Base-by-base conservation (phyloP, 2,329 filamentous ascomycete species). In the Alternaria sp. region DNA sequence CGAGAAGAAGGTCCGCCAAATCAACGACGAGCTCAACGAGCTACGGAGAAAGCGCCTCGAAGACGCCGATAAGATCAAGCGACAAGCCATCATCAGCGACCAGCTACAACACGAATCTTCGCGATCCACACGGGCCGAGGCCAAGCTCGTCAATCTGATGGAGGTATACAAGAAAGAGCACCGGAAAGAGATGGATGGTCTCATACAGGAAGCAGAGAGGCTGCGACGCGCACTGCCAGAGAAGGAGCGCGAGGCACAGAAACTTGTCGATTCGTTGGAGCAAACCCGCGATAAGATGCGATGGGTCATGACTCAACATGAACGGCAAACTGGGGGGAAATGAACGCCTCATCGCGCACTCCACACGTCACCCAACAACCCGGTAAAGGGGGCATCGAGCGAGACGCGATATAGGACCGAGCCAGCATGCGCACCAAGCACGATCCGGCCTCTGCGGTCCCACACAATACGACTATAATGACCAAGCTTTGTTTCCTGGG, bases 101-200 rank as follows among this genome's bases (percentile, higher is more conserved):
- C 91, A 93, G 79, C 89, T 93, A 75, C 87, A 91, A 67, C 85
- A 86, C 72, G 91, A 92, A 70, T 85, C 91, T 62, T 86, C 87
- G 60, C 83, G 87, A 62, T 81, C 90, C 23, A 80, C 81, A 61
- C 83, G 85, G 52, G 86, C 91, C 71, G 91, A 92, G 72, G 85
- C 87, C 26, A 86, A 86, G 15, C 88, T 93, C 62, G 79, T 81
- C 15, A 80, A 80, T 50, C 81, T 87, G 67, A 91, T 91, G 79
- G 86, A 88, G 52, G 82, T 82, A 50, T 92, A 93, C 80, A 91
- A 90, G 77, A 76, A 79, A 59, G 83, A 87, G 68, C 89, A 92
- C 72, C 88, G 91, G 63, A 81, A 85, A n/a, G 82, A 84, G 44
- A 82, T 93, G 55, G 82, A 81, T 32, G 81, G 83, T 13, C 89